Evolutionary conservation across 2,329 filamentous ascomycete genomes (phyloP), one percentile per base, ranked within the genome.

Genomic region (Aureobasidium subglaciale): DNA sequence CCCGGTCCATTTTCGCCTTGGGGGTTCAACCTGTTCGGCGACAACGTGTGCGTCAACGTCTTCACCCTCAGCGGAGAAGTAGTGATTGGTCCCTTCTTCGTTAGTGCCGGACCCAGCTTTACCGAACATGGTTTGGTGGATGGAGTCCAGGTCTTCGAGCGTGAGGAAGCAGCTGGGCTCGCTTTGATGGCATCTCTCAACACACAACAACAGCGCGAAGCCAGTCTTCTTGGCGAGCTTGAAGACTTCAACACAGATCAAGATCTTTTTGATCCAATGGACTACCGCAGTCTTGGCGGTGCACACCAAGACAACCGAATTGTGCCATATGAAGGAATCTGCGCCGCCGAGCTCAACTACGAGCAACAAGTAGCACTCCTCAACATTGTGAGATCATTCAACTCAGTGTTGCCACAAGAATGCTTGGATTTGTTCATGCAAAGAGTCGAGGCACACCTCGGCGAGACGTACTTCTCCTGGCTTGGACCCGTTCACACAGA

Each of bases 401-500:
- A 87, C 3, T 71, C 86, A 0, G 88, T 88, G 58, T 76, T 89
- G 0, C 87, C 87, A 0, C 63, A 68, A 0, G 64, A 65, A 8
- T 77, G 85, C 0, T 75, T 83, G 3, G 65, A 74, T 43, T 64
- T 80, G 3, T 79, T 81, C 24, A 65, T 89, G 1, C 68, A 72
- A 0, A 75, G 83, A 25, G 74, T 84, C 37, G 74, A 76, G 55
- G 64, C 66, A 2, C 77, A 80, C 67, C 80, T 85, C 55, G 63
- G 71, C 20, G 84, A 90, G 72, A 90, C 86, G 5, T 86, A 87
- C 64, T 90, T 88, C 65, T 81, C 79, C 63, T 91, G 87, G 86
- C 89, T 90, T 56, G 87, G 87, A 4, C 82, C 80, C 0, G 86
- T 74, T 59, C 80, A 76, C 0, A 76, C 87, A 48, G 70, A 79